These are phyloP conservation scores for Calendula officinalis DNA, from an alignment of 129 eudicot species.

Conservation along the genomic window DNA sequence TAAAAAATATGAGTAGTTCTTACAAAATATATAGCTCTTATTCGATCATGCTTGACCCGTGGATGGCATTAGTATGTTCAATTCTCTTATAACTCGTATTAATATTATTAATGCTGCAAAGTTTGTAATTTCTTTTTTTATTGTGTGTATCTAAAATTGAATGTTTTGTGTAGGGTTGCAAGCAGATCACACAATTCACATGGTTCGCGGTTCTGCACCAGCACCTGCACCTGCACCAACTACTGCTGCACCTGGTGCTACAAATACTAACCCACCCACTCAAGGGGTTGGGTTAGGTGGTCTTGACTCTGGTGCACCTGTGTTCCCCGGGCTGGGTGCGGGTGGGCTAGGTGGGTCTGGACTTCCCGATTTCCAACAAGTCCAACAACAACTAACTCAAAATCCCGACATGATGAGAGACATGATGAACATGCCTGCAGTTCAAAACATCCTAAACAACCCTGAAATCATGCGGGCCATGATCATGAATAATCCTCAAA, in stretches of 20 bases:
- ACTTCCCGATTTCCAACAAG: slow-evolving; percentile 77
- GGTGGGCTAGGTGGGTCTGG: slow-evolving; percentile 73
- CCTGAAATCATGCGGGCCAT: slow-evolving; percentile 78
- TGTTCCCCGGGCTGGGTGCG: slow-evolving; percentile 63
- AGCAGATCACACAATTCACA: slow-evolving; percentile 91
- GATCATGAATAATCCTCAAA: slow-evolving; percentile 91
- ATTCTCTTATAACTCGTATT: too few species aligned
- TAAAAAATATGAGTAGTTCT: too few species aligned
- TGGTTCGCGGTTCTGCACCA: slow-evolving; percentile 87
- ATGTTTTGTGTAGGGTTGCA: slow-evolving; percentile 54
- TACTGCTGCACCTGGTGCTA: slow-evolving; percentile 46
- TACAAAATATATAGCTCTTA: too few species aligned
- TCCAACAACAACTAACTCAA: slow-evolving; percentile 88
- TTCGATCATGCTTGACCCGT: too few species aligned
- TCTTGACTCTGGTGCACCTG: slow-evolving; percentile 58
- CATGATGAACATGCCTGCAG: slow-evolving; percentile 76
- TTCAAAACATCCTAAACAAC: slow-evolving; percentile 69
- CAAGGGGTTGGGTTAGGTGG: slow-evolving; percentile 48
- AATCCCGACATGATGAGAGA: slow-evolving; percentile 97
- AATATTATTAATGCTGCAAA: too few species aligned
- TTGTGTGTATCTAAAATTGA: background rate
- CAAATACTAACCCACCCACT: slow-evolving; percentile 38
- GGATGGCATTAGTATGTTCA: too few species aligned
- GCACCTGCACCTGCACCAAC: slow-evolving; percentile 53
- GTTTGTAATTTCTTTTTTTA: background rate